These are phyloP conservation scores for Darksidea phi DNA, from an alignment of 495 filamentous ascomycete genomes.

Conservation along the genomic window DNA sequence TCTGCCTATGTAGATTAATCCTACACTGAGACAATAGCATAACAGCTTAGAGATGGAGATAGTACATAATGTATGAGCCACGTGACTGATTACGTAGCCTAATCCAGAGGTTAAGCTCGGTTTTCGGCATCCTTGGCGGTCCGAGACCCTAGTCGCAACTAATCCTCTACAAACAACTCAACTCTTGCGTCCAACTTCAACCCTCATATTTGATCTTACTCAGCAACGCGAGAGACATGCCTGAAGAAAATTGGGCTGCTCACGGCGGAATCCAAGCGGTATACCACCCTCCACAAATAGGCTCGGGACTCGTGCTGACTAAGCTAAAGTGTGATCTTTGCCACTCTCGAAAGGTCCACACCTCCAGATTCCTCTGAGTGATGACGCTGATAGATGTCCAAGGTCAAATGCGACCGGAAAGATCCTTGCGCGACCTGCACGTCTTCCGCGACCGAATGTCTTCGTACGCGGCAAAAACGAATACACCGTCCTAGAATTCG, in stretches of 20 bases:
- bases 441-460: neutral
- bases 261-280: constrained; percentile 15
- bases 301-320: neutral
- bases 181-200: no score
- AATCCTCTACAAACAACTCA: no score
- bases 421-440: constrained; percentile 15
- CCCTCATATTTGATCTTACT: no score
- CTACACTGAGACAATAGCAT: no score
- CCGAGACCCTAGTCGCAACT: neutral
- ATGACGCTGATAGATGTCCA: neutral
- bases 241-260: constrained; percentile 12
- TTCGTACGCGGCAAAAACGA: constrained; percentile 5
- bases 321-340: constrained; percentile 9
- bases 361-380: neutral
- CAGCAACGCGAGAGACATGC: neutral
- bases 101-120: neutral
- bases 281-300: neutral
- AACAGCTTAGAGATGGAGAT: no score
- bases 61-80: no score
- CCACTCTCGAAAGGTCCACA: constrained; percentile 13
- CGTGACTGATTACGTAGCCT: neutral
- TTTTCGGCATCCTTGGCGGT: neutral
- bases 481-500: constrained; percentile 2
- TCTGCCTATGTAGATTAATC: no score
- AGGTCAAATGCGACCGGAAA: constrained; percentile 23